These are phyloP conservation scores for Emmonsiellopsis sp. DNA, from an alignment of 2,329 filamentous ascomycete genomes.

Conservation along the genomic window DNA sequence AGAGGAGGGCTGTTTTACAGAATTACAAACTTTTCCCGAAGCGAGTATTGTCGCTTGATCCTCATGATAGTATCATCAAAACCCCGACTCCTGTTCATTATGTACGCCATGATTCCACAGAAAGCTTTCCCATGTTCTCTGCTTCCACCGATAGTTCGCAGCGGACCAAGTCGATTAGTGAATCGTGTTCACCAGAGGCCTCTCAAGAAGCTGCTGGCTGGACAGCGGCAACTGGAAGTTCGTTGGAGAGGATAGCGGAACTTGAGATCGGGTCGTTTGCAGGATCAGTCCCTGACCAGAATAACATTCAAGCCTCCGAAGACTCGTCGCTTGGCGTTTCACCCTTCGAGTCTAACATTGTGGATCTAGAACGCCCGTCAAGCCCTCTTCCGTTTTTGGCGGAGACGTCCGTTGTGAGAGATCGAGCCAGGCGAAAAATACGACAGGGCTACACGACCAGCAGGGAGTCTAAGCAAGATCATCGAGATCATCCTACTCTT, in stretches of 20 bases:
- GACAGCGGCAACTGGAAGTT: conserved; percentile 13
- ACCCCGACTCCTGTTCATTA: conserved; percentile 25
- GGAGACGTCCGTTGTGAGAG: conserved; percentile 18
- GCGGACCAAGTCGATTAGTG: conserved; percentile 42
- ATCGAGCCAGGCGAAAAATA: not conserved
- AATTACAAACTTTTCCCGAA: conserved; percentile 44
- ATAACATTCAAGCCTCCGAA: conserved; percentile 15
- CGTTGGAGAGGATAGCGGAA: conserved; percentile 11
- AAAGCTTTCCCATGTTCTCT: conserved; percentile 57
- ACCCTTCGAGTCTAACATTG: conserved; percentile 14
- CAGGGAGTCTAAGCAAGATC: not conserved
- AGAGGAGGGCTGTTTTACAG: conserved; percentile 34
- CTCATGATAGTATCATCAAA: conserved; percentile 19
- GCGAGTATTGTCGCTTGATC: conserved; percentile 41
- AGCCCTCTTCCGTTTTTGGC: conserved; percentile 28
- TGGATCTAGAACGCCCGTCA: conserved; percentile 38
- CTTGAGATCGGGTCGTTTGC: conserved; percentile 11
- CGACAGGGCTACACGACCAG: not conserved
- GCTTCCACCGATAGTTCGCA: conserved; percentile 52
- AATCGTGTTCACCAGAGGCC: conserved; percentile 36
- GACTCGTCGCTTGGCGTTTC: conserved; percentile 20
- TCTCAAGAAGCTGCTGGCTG: conserved; percentile 17
- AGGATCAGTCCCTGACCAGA: conserved; percentile 4
- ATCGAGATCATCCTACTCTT: conserved; percentile 1
- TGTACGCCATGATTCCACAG: conserved; percentile 49